These are phyloP conservation scores for Taiozyma sp. DNA, from an alignment of 1,139 yeast species.

Conservation along the genomic window DNA sequence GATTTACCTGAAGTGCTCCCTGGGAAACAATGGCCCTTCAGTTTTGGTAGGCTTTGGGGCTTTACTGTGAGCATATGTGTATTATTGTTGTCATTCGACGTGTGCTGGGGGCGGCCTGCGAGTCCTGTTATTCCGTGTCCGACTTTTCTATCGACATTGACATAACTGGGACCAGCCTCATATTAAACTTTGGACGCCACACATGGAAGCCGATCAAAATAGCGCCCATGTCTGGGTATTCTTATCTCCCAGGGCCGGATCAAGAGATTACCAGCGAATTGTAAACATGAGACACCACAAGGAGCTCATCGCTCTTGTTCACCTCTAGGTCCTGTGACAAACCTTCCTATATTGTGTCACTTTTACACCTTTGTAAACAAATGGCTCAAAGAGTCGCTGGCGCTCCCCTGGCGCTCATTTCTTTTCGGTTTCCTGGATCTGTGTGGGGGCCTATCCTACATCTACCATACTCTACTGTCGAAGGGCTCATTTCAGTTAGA, in stretches of 20 bases:
- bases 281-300: background rate
- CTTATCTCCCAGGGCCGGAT: background rate
- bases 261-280: background rate
- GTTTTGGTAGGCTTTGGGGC: background rate
- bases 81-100: background rate
- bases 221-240: background rate
- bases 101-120: background rate
- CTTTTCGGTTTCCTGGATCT: background rate
- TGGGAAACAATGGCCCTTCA: background rate
- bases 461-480: background rate
- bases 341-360: background rate
- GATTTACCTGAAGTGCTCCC: background rate
- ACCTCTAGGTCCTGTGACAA: background rate
- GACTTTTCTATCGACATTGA: background rate
- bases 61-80: background rate
- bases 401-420: background rate
- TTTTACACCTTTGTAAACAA: no score
- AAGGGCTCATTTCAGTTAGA: background rate
- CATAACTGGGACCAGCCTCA: background rate
- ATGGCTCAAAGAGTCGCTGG: background rate
- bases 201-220: background rate
- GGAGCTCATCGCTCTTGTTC: background rate
- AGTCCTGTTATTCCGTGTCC: background rate
- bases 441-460: background rate
- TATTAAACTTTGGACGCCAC: background rate